Base-by-base conservation (phyloP, 2,329 filamentous ascomycete species). In the Hymenoscyphus scutula region DNA sequence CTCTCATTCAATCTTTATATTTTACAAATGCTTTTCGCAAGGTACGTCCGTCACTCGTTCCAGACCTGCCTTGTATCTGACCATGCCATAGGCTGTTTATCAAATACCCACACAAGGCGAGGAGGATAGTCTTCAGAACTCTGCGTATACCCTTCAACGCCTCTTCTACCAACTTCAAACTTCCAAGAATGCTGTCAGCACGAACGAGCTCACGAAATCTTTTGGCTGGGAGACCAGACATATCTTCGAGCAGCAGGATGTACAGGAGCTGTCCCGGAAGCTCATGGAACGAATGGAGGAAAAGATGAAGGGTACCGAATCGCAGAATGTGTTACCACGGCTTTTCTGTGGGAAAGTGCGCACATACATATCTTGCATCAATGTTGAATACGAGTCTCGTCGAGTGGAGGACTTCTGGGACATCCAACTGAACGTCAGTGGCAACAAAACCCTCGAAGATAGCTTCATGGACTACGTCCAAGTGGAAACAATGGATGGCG, bases 311-410 rank as follows among this genome's bases (percentile, higher is more conserved):
- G 94, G 92, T 54, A 98, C 95, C 1, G 87, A 89, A 58, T 91
- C 92, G 13, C 91, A 98, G 74, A 96, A 94, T 69, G 90, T 92
- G 1, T 81, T 99, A 8, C 88, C 93, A 1, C 87, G 90, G 65
- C 89, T 99, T 80, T 98, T 99, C 72, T 93, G 95, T 63, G 96
- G 95, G 62, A 98, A 98, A 78, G 93, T 96, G 76, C 98, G 98
- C 80, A 99, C 95, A 0, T 99, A 98, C 76, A 96, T 99, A 68
- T 96, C 91, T 25, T 99, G 96, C 79, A 97, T 99, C 75, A 95
- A 99, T 75, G 96, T 99, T 65, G 89, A 96, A 72, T 99, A 97
- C 79, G 94, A 98, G 79, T 97, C 92, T 25, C 97, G 93, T 65
- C 86, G 94, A 65, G 86, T 95, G 68, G 95, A 99, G 76, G 96